phyloP scores from a whole-genome alignment of 371 early-diverging fungal genomes.

The Blyttiomyces sp. region DNA sequence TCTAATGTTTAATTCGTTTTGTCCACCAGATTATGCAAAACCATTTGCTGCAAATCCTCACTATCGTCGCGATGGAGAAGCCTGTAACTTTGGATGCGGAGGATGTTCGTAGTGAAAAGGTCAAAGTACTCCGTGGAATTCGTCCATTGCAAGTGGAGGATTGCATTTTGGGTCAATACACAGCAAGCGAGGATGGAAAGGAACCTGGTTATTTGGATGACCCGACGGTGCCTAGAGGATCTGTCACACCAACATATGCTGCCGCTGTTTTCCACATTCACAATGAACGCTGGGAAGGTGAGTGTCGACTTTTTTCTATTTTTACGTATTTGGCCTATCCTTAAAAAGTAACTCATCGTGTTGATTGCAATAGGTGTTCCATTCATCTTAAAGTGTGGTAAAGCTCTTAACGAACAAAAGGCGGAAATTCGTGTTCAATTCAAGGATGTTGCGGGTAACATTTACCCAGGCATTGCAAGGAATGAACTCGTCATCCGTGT shows the following conservation, averaged over 20 bases:
- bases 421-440: slow-evolving; percentile 95
- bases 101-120: slow-evolving; percentile 90
- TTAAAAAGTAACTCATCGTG: background rate
- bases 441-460: slow-evolving; percentile 75
- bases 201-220: slow-evolving; percentile 91
- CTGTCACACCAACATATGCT: slow-evolving; percentile 91
- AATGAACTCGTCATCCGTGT: slow-evolving; percentile 96
- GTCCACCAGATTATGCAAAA: slow-evolving; percentile 82
- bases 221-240: slow-evolving; percentile 75
- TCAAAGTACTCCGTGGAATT: slow-evolving; percentile 83
- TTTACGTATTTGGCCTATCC: background rate
- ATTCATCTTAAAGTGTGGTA: slow-evolving; percentile 94
- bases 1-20: background rate
- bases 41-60: slow-evolving; percentile 88
- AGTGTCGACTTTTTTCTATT: slow-evolving; percentile 3
- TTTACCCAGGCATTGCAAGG: slow-evolving; percentile 72
- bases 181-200: slow-evolving; percentile 63
- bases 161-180: slow-evolving; percentile 88
- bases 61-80: slow-evolving; percentile 90
- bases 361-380: slow-evolving; percentile 74
- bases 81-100: slow-evolving; percentile 85
- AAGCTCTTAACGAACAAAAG: slow-evolving; percentile 91
- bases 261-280: slow-evolving; percentile 79
- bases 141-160: slow-evolving; percentile 71
- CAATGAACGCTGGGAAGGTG: slow-evolving; percentile 89